These are phyloP conservation scores for Spongiforma sp. DNA, from an alignment of 1,284 basidiomycete species.

Conservation along the genomic window DNA sequence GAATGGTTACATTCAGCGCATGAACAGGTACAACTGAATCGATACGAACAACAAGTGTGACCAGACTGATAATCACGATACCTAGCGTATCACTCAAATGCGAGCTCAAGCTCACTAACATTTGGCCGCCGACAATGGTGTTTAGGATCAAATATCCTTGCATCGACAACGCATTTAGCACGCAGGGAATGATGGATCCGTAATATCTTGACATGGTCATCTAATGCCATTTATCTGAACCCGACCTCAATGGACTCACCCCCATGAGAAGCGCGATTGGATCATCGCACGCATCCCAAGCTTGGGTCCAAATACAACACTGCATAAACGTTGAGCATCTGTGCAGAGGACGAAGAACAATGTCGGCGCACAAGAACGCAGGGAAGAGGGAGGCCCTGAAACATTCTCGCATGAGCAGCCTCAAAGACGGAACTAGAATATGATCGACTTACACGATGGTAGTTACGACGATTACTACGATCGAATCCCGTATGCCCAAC, in stretches of 20 bases:
- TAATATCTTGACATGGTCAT: slow-evolving; percentile 52
- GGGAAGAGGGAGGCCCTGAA: slow-evolving; percentile 41
- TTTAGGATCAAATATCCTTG: slow-evolving; percentile 77
- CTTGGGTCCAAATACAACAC: slow-evolving; percentile 64
- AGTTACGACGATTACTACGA: slow-evolving; percentile 55
- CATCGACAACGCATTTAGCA: slow-evolving; percentile 67
- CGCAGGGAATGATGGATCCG: slow-evolving; percentile 63
- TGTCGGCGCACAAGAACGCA: slow-evolving; percentile 59
- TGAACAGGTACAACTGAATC: neutral
- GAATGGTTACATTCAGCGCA: slow-evolving; percentile 12
- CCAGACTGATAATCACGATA: slow-evolving; percentile 79
- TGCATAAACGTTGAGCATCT: slow-evolving; percentile 29
- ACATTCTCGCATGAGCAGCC: neutral
- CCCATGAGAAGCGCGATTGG: slow-evolving; percentile 61
- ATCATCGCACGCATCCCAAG: slow-evolving; percentile 69
- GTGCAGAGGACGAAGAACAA: neutral
- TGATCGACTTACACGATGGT: slow-evolving; percentile 58
- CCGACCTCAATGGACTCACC: slow-evolving; percentile 31
- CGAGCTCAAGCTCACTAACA: slow-evolving; percentile 63
- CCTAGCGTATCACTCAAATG: slow-evolving; percentile 61
- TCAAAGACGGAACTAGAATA: neutral
- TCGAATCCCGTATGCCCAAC: slow-evolving; percentile 57
- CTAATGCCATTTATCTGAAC: neutral
- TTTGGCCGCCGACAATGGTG: slow-evolving; percentile 77
- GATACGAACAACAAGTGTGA: slow-evolving; percentile 62